These are phyloP conservation scores for Saccharomycopsis babjevae DNA, from an alignment of 805 yeast genomes.

Conservation along the genomic window DNA sequence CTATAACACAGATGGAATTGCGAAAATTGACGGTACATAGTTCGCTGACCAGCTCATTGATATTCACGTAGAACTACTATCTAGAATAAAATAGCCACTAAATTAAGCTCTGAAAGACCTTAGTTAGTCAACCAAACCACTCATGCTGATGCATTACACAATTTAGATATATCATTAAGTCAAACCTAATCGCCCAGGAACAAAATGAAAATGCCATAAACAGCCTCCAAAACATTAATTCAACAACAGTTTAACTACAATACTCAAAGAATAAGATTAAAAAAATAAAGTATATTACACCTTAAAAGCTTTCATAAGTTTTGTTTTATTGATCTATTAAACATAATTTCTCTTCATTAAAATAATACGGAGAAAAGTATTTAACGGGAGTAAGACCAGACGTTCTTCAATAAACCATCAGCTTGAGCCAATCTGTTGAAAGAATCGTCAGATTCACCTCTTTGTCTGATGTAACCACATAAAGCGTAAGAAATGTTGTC, in stretches of 20 bases:
- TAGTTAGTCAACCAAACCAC: no score
- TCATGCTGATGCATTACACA: no score
- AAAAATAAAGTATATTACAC: conserved; percentile 1
- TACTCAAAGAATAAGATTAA: neutral
- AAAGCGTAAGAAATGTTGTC: conserved; percentile 91
- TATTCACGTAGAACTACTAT: no score
- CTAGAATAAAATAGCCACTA: no score
- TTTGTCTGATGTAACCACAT: conserved; percentile 93
- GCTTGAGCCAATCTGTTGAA: conserved; percentile 98
- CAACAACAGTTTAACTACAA: neutral
- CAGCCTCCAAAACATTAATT: no score
- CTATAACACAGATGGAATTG: no score
- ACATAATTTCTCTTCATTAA: neutral
- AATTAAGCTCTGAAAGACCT: no score
- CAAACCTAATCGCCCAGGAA: no score
- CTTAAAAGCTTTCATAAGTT: conserved; percentile 1
- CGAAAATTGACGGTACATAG: no score
- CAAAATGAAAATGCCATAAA: no score
- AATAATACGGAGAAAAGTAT: conserved; percentile 3
- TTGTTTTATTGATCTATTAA: neutral
- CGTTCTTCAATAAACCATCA: conserved; percentile 96
- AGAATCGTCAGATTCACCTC: conserved; percentile 99
- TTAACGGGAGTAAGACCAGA: conserved; percentile 92
- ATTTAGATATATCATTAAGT: no score
- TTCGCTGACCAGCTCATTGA: no score